phyloP scores from a whole-genome alignment of 2,329 filamentous ascomycete genomes.

The Fusarium secorum region DNA sequence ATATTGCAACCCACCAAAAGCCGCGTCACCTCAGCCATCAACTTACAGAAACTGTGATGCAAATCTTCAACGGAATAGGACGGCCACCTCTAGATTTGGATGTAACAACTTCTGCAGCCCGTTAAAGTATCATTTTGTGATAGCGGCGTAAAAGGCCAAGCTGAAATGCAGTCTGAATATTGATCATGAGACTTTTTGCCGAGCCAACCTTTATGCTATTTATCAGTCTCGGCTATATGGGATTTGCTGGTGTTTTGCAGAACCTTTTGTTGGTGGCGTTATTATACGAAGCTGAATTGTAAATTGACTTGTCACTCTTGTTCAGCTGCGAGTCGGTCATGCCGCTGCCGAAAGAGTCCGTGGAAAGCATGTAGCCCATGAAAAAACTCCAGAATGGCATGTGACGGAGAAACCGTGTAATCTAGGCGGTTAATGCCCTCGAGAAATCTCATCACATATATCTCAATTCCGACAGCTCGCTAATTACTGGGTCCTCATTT shows the following conservation, averaged over 20 bases:
- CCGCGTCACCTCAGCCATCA: neutral
- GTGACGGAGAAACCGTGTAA: neutral
- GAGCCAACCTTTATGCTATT: neutral
- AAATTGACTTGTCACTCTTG: neutral
- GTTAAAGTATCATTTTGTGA: neutral
- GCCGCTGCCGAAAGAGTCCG: neutral
- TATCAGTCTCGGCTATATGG: neutral
- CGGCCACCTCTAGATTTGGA: no score
- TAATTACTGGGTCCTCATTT: no score
- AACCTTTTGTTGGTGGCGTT: neutral
- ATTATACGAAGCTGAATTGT: neutral
- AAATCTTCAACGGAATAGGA: neutral
- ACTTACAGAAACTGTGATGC: rapidly evolving
- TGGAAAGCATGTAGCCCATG: rapidly evolving
- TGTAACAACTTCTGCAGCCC: no score
- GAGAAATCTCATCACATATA: neutral
- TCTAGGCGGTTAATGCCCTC: neutral
- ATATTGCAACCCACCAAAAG: neutral
- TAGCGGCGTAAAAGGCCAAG: neutral
- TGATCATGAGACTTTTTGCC: neutral
- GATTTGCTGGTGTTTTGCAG: no score
- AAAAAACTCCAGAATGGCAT: neutral
- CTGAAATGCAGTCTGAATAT: neutral
- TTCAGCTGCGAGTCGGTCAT: neutral
- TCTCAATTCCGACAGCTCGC: neutral